A percentile compares a stretch with the other conserved stretches of the same genome.
These are phyloP conservation scores for Trametes coccinea DNA, from an alignment of 768 basidiomycete genomes.

Conservation along the genomic window DNA sequence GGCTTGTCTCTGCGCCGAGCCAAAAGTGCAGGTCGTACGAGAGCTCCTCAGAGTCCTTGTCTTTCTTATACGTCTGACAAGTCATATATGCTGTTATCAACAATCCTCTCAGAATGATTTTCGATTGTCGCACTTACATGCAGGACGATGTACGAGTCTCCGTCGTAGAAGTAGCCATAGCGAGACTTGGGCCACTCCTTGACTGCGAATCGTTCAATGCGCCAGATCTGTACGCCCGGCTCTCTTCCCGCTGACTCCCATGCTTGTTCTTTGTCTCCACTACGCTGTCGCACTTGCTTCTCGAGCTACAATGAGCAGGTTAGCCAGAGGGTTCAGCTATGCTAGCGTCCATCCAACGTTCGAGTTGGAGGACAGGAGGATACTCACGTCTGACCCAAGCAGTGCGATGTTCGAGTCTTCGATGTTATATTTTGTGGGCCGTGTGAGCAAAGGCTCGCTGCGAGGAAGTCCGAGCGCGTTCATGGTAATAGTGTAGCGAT, in stretches of 20 bases:
- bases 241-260: slow-evolving; percentile 50
- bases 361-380: too few relatives aligned
- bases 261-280: slow-evolving; percentile 50
- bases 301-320: slow-evolving; percentile 44
- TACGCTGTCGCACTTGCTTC: slow-evolving; percentile 53
- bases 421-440: slow-evolving; percentile 53
- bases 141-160: slow-evolving; percentile 66
- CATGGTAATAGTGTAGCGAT: neutral
- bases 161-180: slow-evolving; percentile 59
- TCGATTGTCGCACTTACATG: slow-evolving; percentile 42
- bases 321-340: neutral
- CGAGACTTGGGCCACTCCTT: slow-evolving; percentile 54
- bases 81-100: neutral
- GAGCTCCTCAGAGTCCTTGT: slow-evolving; percentile 45
- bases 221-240: slow-evolving; percentile 55
- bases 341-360: neutral
- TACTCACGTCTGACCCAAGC: slow-evolving; percentile 59
- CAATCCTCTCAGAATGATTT: neutral
- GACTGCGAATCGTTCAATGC: slow-evolving; percentile 57
- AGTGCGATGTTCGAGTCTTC: slow-evolving; percentile 64
- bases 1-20: slow-evolving; percentile 58
- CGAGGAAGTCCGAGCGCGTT: neutral
- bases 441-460: slow-evolving; percentile 33
- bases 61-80: slow-evolving; percentile 57
- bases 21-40: slow-evolving; percentile 67